These are phyloP conservation scores for Nicotiana attenuata DNA, from an alignment of 257 asterid species.

Conservation along the genomic window DNA sequence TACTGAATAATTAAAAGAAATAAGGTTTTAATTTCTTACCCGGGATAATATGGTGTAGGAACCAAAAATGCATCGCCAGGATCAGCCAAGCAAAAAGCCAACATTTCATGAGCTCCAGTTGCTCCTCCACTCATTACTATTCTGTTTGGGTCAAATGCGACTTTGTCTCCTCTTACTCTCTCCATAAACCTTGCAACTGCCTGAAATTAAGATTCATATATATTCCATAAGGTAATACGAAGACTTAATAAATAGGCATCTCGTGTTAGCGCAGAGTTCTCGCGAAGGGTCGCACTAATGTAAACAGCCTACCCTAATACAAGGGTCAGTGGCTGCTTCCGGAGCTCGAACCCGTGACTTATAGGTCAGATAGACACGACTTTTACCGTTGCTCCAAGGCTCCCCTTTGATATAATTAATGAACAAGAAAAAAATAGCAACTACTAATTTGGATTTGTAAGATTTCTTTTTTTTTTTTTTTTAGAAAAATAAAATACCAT, in stretches of 20 bases:
- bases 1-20: background rate
- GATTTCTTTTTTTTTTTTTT: no score
- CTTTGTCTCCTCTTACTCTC: slow-evolving; percentile 63
- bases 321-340: accelerated
- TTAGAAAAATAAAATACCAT: background rate
- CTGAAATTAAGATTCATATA: slow-evolving; percentile 23
- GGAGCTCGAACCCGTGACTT: no score
- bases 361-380: no score
- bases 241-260: background rate
- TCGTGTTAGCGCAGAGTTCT: no score
- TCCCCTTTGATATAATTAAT: background rate
- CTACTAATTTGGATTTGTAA: background rate
- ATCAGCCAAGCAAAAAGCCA: slow-evolving; percentile 85
- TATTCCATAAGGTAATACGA: background rate
- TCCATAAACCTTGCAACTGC: slow-evolving; percentile 89
- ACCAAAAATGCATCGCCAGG: slow-evolving; percentile 79
- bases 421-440: background rate
- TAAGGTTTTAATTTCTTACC: slow-evolving; percentile 24
- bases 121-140: slow-evolving; percentile 93
- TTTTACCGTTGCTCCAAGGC: no score
- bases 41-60: slow-evolving; percentile 91
- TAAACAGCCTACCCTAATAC: no score
- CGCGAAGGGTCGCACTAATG: no score
- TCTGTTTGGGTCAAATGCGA: slow-evolving; percentile 58
- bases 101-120: slow-evolving; percentile 77